These are phyloP conservation scores for Agroathelia rolfsii DNA, from an alignment of 1,284 basidiomycete species.

Conservation along the genomic window DNA sequence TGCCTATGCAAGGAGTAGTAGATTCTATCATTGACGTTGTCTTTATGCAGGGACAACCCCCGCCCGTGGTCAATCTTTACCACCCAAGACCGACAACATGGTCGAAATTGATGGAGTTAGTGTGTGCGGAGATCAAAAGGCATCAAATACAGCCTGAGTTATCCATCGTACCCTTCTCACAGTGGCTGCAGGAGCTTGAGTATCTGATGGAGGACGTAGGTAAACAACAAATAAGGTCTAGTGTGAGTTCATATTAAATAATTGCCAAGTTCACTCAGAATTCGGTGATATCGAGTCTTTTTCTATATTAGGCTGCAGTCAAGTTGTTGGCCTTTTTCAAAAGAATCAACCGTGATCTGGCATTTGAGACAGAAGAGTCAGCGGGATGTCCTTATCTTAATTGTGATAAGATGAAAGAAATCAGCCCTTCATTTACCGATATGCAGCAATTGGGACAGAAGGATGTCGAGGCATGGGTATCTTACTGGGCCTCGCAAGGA, in stretches of 20 bases:
- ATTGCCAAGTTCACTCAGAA: no score
- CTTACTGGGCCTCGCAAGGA: conserved; percentile 17
- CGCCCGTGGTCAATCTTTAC: conserved; percentile 23
- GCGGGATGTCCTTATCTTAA: no score
- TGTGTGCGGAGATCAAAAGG: no score
- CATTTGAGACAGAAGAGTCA: no score
- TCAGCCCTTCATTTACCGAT: conserved; percentile 17
- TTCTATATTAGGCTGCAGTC: conserved; percentile 27
- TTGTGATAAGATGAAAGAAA: conserved; percentile 13
- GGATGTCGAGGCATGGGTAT: conserved; percentile 18
- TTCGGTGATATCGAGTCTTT: background rate
- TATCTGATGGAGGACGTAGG: no score
- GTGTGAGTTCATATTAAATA: no score
- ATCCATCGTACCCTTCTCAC: no score
- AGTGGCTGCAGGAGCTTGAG: no score
- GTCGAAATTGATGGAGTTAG: conserved; percentile 17
- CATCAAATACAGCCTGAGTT: no score
- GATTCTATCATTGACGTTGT: conserved; percentile 22
- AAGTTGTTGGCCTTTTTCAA: conserved; percentile 27
- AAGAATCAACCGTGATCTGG: no score
- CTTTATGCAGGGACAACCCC: conserved; percentile 10
- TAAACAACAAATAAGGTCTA: no score
- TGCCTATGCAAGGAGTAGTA: conserved; percentile 22
- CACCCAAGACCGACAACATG: conserved; percentile 27
- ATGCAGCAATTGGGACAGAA: conserved; percentile 12